Conservation (phyloP, 768 basidiomycete genomes). For the Mycena leptocephala region DNA sequence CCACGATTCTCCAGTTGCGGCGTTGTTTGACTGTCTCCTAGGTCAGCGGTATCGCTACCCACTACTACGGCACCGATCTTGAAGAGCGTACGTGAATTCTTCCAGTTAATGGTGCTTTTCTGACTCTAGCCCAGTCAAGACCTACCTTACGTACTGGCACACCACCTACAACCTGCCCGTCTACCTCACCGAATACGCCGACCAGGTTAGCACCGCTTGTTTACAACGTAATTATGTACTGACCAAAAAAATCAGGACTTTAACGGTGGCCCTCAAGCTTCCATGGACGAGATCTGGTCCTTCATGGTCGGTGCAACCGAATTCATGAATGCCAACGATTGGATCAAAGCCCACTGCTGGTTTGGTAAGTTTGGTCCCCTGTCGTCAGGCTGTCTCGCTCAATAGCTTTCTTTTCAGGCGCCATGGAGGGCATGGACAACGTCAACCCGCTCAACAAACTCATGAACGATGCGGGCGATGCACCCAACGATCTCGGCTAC, state of each 20-base stretch:
- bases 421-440: conserved; percentile 60
- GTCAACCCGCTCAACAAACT: conserved; percentile 73
- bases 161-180: conserved; percentile 47
- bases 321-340: conserved; percentile 64
- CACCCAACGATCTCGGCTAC: conserved; percentile 63
- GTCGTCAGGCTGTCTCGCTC: not conserved
- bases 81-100: conserved; percentile 38
- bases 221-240: not conserved
- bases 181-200: conserved; percentile 76
- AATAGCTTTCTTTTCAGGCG: conserved; percentile 13
- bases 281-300: conserved; percentile 55
- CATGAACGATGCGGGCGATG: conserved; percentile 57
- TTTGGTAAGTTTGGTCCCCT: conserved; percentile 68
- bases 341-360: conserved; percentile 62
- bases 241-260: conserved; percentile 63
- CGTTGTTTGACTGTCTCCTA: conserved; percentile 42
- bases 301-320: conserved; percentile 64
- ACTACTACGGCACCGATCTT: conserved; percentile 76
- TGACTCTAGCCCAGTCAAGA: not conserved
- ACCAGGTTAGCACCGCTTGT: conserved; percentile 59
- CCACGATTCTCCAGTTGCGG: not conserved
- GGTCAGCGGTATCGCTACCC: conserved; percentile 73
- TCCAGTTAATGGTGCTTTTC: not conserved
- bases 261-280: conserved; percentile 60
- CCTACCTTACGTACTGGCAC: conserved; percentile 49